Percentiles rank a stretch among this genome's conserved stretches.
phyloP scores from a whole-genome alignment of 495 filamentous ascomycete species.

The Pseudoneurospora amorphoporcata region DNA sequence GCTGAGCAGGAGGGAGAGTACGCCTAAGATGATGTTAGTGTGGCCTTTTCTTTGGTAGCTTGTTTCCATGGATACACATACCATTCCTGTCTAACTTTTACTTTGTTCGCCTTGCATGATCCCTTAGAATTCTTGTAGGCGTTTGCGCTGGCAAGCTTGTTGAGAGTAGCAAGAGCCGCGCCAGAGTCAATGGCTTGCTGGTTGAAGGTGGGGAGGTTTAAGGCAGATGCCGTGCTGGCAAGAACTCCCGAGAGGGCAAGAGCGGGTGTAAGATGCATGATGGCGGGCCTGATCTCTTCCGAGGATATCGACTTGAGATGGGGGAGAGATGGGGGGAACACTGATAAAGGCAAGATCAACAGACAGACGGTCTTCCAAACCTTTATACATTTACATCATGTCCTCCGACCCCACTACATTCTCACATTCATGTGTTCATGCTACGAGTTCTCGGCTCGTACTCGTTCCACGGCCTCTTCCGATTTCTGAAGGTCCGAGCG shows the following conservation, averaged over 20 bases:
- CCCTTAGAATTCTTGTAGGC: constrained; percentile 5
- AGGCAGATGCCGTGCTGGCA: background rate
- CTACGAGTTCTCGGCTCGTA: background rate
- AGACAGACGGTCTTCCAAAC: background rate
- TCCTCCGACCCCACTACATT: background rate
- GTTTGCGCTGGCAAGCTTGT: constrained; percentile 11
- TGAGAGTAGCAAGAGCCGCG: constrained; percentile 14
- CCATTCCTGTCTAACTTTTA: constrained; percentile 21
- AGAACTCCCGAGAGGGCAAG: constrained; percentile 1
- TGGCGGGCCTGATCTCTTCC: background rate
- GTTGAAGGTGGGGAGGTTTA: constrained; percentile 9
- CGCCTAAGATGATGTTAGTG: constrained; percentile 25
- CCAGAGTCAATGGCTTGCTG: constrained; percentile 16
- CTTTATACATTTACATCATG: background rate
- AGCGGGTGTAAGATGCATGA: background rate
- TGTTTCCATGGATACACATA: background rate
- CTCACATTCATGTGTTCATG: background rate
- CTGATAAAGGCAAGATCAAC: background rate
- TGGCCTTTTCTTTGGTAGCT: background rate
- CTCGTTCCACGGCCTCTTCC: background rate
- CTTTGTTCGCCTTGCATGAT: constrained; percentile 10
- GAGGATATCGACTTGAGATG: background rate
- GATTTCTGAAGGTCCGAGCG: background rate
- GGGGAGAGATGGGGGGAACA: background rate
- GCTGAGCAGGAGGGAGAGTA: constrained; percentile 34